Evolutionary conservation across 2,329 filamentous ascomycete species (phyloP), one percentile per base, ranked within the genome.

Genomic region (Penicillium capsulatum): DNA sequence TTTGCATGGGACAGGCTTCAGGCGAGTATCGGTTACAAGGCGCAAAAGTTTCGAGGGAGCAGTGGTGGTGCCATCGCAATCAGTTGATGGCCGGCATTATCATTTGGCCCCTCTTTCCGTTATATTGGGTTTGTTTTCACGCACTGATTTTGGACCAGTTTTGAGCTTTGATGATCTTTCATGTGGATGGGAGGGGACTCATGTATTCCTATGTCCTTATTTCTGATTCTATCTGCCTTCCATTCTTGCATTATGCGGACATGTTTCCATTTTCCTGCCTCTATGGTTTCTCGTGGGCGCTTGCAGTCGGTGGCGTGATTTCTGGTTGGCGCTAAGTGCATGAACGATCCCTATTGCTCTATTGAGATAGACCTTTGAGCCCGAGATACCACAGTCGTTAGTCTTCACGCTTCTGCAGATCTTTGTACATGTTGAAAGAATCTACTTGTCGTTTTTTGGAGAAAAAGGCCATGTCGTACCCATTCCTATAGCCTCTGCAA

Each of bases 1-100:
- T 52, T 59, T 65, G 63, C 63, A 66, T 66, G 62, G 61, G 58
- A 61, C 53, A 57, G 59, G 60, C 54, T 65, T 51, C 51, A 51
- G 63, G 63, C 63, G 63, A 66, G 63, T 60, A 59, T 51, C 56
- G 60, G 54, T 60, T 50, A 60, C 54, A 59, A 55, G 62, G 62
- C 62, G 63, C 59, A 64, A 63, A 55, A 58, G 47, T 52, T 53
- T 55, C 51, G 43, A 43, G 45, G 38, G 50, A 48, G 49, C 43
- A 58, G 47, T 48, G 38, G 38, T 40, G 35, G 31, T 31, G 41
- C 24, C 26, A 33, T 43, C 29, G 38, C 33, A 44, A 30, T 47
- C 42, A 29, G 37, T 48, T 33, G 38, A 43, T 26, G 9, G 26
- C 10, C n/a, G 26, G 19, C 13, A 28, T n/a, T 5, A 14, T 6